These are phyloP conservation scores for Lentinula boryana DNA, from an alignment of 768 basidiomycete species.

Conservation along the genomic window DNA sequence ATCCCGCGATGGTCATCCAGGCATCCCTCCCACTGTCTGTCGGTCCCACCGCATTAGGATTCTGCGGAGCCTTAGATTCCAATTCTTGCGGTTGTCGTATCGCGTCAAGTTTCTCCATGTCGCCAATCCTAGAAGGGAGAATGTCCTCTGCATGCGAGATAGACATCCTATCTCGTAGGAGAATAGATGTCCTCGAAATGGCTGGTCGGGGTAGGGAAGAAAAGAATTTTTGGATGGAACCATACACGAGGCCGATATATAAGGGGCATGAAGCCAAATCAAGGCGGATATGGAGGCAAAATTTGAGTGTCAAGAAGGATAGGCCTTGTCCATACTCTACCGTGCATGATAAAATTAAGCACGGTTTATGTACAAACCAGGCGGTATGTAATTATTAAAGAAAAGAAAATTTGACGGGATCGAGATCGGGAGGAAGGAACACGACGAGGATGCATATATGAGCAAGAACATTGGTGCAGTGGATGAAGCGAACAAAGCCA, in stretches of 20 bases:
- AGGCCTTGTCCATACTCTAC: neutral
- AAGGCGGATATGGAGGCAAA: neutral
- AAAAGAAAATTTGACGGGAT: neutral
- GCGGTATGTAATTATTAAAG: neutral
- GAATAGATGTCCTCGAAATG: neutral
- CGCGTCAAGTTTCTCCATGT: neutral
- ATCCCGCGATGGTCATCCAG: neutral
- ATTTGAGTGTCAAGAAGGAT: neutral
- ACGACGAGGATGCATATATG: neutral
- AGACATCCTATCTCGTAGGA: neutral
- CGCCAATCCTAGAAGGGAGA: neutral
- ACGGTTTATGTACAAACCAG: neutral
- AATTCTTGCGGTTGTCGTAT: neutral
- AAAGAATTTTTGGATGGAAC: neutral
- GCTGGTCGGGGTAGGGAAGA: neutral
- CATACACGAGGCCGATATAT: slow-evolving; percentile 3
- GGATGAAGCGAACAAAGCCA: neutral
- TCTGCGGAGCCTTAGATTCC: neutral
- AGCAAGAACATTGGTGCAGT: neutral
- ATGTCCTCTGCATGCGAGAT: slow-evolving; percentile 3
- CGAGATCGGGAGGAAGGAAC: neutral
- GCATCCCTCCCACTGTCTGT: neutral
- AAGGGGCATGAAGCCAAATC: neutral
- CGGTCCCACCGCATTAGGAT: neutral
- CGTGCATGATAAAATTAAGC: neutral